Evolutionary conservation across 352 stramenopile genomes (phyloP).

Genomic region (Globisporangium emineosum): DNA sequence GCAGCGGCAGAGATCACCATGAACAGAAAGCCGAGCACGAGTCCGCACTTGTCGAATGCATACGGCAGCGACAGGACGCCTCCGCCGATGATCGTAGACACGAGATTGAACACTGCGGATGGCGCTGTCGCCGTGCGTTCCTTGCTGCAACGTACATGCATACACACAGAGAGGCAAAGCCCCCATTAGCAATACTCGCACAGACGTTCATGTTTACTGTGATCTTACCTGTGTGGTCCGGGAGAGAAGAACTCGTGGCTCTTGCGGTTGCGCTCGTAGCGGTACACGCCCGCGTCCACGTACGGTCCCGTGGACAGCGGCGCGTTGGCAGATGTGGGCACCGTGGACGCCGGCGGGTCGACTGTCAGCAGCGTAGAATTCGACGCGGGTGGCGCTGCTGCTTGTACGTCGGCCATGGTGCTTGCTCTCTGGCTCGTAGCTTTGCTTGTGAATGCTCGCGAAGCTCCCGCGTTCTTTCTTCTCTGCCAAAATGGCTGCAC

Average conservation of each 20-base stretch:
- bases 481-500: constrained; percentile 6
- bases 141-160: constrained; percentile 16
- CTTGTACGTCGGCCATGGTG: background rate
- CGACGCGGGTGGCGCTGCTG: background rate
- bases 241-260: constrained; percentile 82
- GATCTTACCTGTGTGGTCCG: constrained; percentile 55
- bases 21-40: constrained; percentile 77
- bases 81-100: constrained; percentile 87
- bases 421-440: background rate
- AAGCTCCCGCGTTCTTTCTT: background rate
- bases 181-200: background rate
- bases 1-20: constrained; percentile 69
- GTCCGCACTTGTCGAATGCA: constrained; percentile 84
- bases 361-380: background rate
- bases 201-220: no score
- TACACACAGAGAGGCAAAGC: background rate
- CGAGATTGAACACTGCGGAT: constrained; percentile 84
- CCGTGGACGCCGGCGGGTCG: constrained; percentile 2
- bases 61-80: constrained; percentile 85
- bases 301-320: constrained; percentile 22
- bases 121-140: constrained; percentile 61
- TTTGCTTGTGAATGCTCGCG: background rate
- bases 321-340: constrained; percentile 6
- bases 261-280: constrained; percentile 63
- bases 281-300: constrained; percentile 66